Evolutionary conservation across 2,329 filamentous ascomycete species (phyloP).

Genomic region (Amylocarpus encephaloides): DNA sequence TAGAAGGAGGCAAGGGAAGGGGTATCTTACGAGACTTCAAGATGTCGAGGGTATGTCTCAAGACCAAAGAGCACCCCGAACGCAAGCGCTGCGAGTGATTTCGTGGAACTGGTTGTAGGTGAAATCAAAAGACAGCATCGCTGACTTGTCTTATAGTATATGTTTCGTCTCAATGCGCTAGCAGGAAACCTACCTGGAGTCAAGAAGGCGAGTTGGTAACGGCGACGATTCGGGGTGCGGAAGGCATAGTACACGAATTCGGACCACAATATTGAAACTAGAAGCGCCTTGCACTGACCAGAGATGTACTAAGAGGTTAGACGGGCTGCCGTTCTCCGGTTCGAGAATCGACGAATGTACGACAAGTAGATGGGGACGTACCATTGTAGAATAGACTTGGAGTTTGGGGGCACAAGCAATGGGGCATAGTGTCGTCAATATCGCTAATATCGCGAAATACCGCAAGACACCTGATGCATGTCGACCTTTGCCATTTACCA

Average conservation of each 20-base stretch:
- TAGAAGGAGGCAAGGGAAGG: conserved; percentile 81
- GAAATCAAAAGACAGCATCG: not conserved
- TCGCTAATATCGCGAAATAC: no score
- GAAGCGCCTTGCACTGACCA: not conserved
- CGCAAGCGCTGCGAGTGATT: not conserved
- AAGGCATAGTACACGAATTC: not conserved
- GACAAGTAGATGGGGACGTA: no score
- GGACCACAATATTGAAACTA: no score
- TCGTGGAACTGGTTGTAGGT: not conserved
- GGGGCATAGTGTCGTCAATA: no score
- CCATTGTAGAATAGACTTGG: no score
- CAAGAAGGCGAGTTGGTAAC: conserved; percentile 91
- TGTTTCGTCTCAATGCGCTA: conserved; percentile 86
- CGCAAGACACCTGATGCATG: no score
- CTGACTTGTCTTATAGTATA: conserved; percentile 55
- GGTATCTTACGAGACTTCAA: conserved; percentile 93
- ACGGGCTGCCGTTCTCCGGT: no score
- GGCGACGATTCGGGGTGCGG: no score
- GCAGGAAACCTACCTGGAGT: conserved; percentile 84
- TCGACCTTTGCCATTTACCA: no score
- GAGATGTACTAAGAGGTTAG: not conserved
- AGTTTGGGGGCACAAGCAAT: no score
- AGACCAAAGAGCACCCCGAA: not conserved
- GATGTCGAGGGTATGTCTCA: conserved; percentile 70
- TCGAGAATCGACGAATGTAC: no score